Percentiles rank a stretch among this genome's conserved stretches.
These are phyloP conservation scores for Somion occarium DNA, from an alignment of 1,284 basidiomycete species.

Conservation along the genomic window DNA sequence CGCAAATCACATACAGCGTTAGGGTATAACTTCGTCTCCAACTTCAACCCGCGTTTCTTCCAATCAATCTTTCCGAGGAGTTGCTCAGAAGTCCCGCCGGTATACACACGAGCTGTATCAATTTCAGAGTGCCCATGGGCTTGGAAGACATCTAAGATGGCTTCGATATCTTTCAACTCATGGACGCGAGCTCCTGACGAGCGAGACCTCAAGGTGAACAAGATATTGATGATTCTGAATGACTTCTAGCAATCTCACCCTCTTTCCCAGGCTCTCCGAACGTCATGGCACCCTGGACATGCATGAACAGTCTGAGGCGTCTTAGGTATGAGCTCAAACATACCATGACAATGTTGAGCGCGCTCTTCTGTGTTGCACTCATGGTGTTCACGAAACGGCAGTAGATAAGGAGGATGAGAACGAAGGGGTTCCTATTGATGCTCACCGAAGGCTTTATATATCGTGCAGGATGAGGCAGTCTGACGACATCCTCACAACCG, in stretches of 20 bases:
- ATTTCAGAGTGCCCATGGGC: constrained; percentile 53
- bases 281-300: constrained; percentile 28
- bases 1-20: constrained; percentile 1
- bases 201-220: constrained; percentile 13
- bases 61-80: constrained; percentile 33
- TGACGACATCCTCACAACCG: too few species aligned
- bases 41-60: constrained; percentile 40
- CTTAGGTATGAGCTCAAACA: constrained; percentile 5
- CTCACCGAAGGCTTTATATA: too few species aligned
- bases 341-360: constrained; percentile 39
- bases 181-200: constrained; percentile 38
- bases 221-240: not conserved
- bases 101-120: constrained; percentile 52
- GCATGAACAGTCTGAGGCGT: not conserved
- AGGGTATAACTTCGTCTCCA: constrained; percentile 33
- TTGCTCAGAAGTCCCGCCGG: constrained; percentile 22
- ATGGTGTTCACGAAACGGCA: too few species aligned
- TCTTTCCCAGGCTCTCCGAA: constrained; percentile 25
- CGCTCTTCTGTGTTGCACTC: constrained; percentile 25
- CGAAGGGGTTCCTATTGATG: too few species aligned
- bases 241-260: constrained; percentile 14
- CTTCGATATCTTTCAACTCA: constrained; percentile 43
- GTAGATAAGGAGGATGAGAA: too few species aligned
- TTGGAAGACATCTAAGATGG: constrained; percentile 53
- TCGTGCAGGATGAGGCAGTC: too few species aligned